Conservation (phyloP, 2,329 filamentous ascomycete species). For the Monilinia polystroma region DNA sequence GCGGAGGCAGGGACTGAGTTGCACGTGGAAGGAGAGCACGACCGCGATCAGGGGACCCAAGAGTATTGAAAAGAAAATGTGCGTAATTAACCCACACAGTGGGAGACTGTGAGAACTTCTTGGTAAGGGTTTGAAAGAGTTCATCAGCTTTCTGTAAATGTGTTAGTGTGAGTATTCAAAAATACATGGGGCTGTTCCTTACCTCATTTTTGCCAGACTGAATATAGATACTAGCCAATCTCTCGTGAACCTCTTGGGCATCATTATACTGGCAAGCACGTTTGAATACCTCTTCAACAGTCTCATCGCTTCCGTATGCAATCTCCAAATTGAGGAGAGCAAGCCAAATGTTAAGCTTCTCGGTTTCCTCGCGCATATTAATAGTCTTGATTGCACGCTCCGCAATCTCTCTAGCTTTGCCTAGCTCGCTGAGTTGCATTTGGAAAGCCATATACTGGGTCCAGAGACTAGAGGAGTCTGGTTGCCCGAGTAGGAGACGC, state of each 20-base stretch:
- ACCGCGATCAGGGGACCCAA: conserved; percentile 67
- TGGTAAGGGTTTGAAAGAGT: conserved; percentile 81
- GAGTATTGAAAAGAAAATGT: conserved; percentile 79
- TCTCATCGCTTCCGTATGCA: conserved; percentile 80
- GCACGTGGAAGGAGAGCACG: conserved; percentile 79
- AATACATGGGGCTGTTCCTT: conserved; percentile 43
- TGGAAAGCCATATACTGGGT: conserved; percentile 99
- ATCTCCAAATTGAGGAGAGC: conserved; percentile 93
- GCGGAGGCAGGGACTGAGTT: conserved; percentile 73
- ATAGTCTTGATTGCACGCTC: conserved; percentile 90
- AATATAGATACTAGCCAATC: conserved; percentile 91
- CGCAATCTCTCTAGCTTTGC: conserved; percentile 83
- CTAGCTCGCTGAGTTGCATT: conserved; percentile 83
- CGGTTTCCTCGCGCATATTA: conserved; percentile 83
- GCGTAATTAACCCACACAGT: conserved; percentile 94
- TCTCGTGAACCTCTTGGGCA: conserved; percentile 82
- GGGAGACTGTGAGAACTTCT: conserved; percentile 79
- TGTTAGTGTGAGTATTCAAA: conserved; percentile 30
- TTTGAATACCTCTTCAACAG: conserved; percentile 82
- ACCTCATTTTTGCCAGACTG: conserved; percentile 82
- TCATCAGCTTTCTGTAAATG: conserved; percentile 73
- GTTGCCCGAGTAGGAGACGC: conserved; percentile 84
- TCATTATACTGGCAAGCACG: conserved; percentile 94
- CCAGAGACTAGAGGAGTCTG: conserved; percentile 92
- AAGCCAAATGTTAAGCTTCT: conserved; percentile 95